Conservation (phyloP, 768 basidiomycete species). For the Trichaptum fuscoviolaceum region DNA sequence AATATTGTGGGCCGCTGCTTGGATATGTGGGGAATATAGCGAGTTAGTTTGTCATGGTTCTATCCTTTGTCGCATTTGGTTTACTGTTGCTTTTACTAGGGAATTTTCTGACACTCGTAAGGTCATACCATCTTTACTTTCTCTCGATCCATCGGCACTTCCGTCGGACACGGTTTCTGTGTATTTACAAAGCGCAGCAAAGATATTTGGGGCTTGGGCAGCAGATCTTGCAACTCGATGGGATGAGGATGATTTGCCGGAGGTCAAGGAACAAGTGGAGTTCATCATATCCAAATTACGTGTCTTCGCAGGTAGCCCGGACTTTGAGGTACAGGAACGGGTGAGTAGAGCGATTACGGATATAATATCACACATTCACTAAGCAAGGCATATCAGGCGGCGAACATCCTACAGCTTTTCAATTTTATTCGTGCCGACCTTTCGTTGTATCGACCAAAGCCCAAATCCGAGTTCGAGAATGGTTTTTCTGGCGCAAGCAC, state of each 20-base stretch:
- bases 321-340: slow-evolving; percentile 92
- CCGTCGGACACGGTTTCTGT: slow-evolving; percentile 64
- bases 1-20: slow-evolving; percentile 90
- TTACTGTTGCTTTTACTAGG: slow-evolving; percentile 32
- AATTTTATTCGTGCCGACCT: slow-evolving; percentile 74
- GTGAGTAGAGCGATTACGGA: slow-evolving; percentile 35
- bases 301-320: slow-evolving; percentile 51
- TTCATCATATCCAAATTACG: slow-evolving; percentile 52
- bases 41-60: slow-evolving; percentile 46
- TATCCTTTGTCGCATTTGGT: slow-evolving; percentile 11
- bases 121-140: slow-evolving; percentile 63
- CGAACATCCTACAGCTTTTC: slow-evolving; percentile 71
- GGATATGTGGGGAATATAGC: slow-evolving; percentile 95
- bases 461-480: slow-evolving; percentile 26
- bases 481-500: slow-evolving; percentile 33
- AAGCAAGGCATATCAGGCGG: slow-evolving; percentile 47
- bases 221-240: slow-evolving; percentile 71
- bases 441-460: slow-evolving; percentile 40
- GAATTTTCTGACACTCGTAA: slow-evolving; percentile 77
- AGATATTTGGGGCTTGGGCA: slow-evolving; percentile 85
- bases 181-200: slow-evolving; percentile 78
- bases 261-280: slow-evolving; percentile 60
- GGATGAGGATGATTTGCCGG: slow-evolving; percentile 65
- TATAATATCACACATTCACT: background rate
- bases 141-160: slow-evolving; percentile 50